Percentiles rank a stretch among this genome's conserved stretches.
Evolutionary conservation across 2,329 filamentous ascomycete species (phyloP).

Genomic region (Colletotrichum liriopes): DNA sequence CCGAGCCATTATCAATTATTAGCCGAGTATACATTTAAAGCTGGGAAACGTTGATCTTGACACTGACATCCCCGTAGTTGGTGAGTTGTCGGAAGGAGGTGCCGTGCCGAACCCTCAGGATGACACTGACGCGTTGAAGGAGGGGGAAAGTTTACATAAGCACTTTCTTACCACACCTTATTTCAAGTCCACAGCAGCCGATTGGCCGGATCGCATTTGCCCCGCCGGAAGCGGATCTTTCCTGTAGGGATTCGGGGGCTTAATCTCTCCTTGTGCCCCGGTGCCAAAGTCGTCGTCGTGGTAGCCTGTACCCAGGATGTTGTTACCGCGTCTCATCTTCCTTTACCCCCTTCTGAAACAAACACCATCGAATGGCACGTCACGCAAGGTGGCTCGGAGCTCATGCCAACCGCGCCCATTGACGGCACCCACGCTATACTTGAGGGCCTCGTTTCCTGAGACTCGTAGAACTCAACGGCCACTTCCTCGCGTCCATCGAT

Average conservation of each 20-base stretch:
- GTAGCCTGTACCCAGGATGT: background rate
- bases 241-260: background rate
- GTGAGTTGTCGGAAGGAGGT: too few species aligned
- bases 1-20: too few species aligned
- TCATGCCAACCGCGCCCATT: background rate
- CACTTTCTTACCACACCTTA: background rate
- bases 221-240: background rate
- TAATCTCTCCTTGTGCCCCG: background rate
- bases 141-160: constrained; percentile 3
- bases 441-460: constrained; percentile 18
- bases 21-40: too few species aligned
- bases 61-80: too few species aligned
- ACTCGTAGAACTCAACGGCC: background rate
- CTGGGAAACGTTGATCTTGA: too few species aligned
- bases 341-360: background rate
- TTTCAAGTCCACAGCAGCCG: background rate
- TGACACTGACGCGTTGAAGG: background rate
- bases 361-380: background rate
- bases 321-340: background rate
- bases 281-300: background rate
- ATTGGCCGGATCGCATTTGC: constrained; percentile 16
- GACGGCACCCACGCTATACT: constrained; percentile 4
- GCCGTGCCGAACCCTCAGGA: background rate
- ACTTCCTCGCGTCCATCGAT: background rate
- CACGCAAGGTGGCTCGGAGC: background rate